Conservation (phyloP, 345 rosid species). For the Lumnitzera racemosa region DNA sequence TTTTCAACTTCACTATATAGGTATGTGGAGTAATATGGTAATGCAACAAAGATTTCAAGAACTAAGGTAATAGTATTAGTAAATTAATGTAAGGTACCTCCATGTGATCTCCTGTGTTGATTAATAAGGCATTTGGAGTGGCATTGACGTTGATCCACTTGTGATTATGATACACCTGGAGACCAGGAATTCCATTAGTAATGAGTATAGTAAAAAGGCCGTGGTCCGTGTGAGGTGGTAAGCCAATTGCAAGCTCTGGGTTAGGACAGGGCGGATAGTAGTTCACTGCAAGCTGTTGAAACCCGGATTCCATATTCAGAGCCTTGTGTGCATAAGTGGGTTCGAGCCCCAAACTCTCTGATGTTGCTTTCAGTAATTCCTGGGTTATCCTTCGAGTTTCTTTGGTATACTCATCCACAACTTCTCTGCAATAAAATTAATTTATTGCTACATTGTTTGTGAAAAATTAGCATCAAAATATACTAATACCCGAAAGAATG, state of each 20-base stretch:
- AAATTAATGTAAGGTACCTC: not conserved
- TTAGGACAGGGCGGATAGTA: conserved; percentile 40
- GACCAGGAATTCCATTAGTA: conserved; percentile 31
- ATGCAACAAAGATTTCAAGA: too few species aligned
- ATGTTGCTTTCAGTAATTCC: conserved; percentile 28
- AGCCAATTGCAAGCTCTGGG: conserved; percentile 41
- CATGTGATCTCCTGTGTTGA: not conserved
- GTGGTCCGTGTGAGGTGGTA: conserved; percentile 45
- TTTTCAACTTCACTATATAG: too few species aligned
- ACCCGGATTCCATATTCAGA: conserved; percentile 18
- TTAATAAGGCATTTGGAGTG: not conserved
- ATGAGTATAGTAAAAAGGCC: conserved; percentile 35
- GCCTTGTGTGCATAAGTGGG: conserved; percentile 18
- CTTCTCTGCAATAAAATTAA: conserved; percentile 13
- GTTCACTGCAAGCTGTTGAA: conserved; percentile 20
- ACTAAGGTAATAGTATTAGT: too few species aligned
- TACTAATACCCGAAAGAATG: too few species aligned
- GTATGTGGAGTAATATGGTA: too few species aligned
- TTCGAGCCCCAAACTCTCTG: conserved; percentile 38
- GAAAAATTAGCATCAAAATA: too few species aligned
- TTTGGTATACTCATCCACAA: conserved; percentile 17
- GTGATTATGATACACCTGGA: conserved; percentile 31
- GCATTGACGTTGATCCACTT: conserved; percentile 28
- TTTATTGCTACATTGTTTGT: not conserved
- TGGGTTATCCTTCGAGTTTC: conserved; percentile 21